phyloP scores from a whole-genome alignment of 179 eudicot genomes.

The Drosera spatulata region DNA sequence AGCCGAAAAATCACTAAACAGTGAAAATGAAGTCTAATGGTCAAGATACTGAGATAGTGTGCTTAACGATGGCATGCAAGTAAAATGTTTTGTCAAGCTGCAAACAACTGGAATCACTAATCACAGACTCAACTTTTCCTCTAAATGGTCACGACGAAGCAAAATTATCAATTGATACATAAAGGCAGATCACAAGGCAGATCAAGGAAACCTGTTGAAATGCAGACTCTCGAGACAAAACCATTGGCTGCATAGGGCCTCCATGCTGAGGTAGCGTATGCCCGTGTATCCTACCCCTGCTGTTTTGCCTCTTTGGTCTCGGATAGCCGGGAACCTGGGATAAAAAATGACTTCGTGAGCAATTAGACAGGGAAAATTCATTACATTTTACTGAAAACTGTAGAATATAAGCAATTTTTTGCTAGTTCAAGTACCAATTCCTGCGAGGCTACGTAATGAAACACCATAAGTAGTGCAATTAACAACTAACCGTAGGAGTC shows the following conservation, averaged over 20 bases:
- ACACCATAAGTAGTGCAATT: not conserved
- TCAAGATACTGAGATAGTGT: not conserved
- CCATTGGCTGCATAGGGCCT: slow-evolving; percentile 14
- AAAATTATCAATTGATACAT: not conserved
- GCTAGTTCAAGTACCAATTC: not conserved
- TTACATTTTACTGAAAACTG: not conserved
- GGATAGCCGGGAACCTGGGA: slow-evolving; percentile 27
- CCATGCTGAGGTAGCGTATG: slow-evolving; percentile 26
- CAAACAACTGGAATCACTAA: no score
- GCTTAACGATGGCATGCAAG: not conserved
- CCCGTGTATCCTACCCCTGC: slow-evolving; percentile 34
- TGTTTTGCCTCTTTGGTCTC: slow-evolving; percentile 39
- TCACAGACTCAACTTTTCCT: no score
- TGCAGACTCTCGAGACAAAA: slow-evolving; percentile 24
- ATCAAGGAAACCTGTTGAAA: slow-evolving; percentile 35
- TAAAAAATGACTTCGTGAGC: not conserved
- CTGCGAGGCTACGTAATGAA: not conserved
- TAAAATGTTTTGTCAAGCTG: no score
- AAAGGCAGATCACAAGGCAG: not conserved
- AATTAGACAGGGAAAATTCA: not conserved
- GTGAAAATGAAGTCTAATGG: not conserved
- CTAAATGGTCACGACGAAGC: no score
- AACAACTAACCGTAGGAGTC: slow-evolving; percentile 24
- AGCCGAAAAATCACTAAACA: not conserved
- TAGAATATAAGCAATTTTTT: not conserved